phyloP scores from a whole-genome alignment of 345 rosid species.

The Hypericum androsaemum region DNA sequence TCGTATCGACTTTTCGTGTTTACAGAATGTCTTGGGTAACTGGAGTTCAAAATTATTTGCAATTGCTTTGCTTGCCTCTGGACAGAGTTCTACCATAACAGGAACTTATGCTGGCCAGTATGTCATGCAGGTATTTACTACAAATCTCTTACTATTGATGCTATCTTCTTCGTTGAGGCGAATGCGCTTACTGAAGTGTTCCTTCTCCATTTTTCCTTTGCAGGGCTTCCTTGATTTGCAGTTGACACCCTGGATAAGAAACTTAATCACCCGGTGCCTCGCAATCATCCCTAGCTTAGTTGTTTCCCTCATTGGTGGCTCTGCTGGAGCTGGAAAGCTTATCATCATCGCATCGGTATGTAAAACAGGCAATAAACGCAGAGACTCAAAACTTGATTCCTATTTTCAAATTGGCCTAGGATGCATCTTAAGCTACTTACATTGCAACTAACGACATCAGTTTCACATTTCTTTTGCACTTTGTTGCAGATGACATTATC shows the following conservation, averaged over 20 bases:
- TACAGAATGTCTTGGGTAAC: constrained; percentile 80
- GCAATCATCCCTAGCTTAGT: constrained; percentile 91
- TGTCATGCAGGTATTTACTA: constrained; percentile 69
- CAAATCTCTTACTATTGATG: neutral
- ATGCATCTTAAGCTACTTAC: neutral
- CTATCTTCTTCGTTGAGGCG: too few species aligned
- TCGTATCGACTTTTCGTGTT: constrained; percentile 13
- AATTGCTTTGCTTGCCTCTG: constrained; percentile 81
- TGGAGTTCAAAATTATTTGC: constrained; percentile 98
- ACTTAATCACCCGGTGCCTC: constrained; percentile 71
- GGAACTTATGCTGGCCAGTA: constrained; percentile 99
- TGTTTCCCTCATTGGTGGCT: constrained; percentile 82
- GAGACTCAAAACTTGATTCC: too few species aligned
- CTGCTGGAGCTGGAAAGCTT: constrained; percentile 79
- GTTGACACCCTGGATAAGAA: constrained; percentile 73
- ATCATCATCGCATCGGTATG: constrained; percentile 89
- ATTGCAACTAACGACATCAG: too few species aligned
- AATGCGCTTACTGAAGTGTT: too few species aligned
- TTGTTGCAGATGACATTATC: constrained; percentile 84
- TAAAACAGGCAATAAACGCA: too few species aligned
- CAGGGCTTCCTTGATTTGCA: constrained; percentile 80
- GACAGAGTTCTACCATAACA: constrained; percentile 95
- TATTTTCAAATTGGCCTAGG: neutral
- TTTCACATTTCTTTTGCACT: constrained; percentile 7
- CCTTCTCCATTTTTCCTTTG: constrained; percentile 1